These are phyloP conservation scores for Salix viminalis DNA, from an alignment of 345 rosid species.

Conservation along the genomic window DNA sequence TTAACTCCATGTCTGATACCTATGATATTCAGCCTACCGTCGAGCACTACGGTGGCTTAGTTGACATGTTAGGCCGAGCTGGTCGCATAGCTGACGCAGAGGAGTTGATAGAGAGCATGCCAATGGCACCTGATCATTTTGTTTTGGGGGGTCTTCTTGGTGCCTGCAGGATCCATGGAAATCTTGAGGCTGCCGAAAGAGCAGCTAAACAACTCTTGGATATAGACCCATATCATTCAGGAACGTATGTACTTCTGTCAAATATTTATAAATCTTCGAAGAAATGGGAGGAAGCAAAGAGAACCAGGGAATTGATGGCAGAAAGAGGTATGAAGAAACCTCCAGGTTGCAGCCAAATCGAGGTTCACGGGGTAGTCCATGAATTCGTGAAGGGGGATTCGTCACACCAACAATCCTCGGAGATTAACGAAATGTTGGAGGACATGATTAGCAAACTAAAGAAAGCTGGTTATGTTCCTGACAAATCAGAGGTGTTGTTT, in stretches of 20 bases:
- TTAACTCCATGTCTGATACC: conserved; percentile 10
- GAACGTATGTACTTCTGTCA: conserved; percentile 15
- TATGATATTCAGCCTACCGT: conserved; percentile 20
- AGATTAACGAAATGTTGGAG: conserved; percentile 20
- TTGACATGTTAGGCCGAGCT: conserved; percentile 16
- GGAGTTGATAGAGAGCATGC: conserved; percentile 13
- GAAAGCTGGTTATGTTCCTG: conserved; percentile 25
- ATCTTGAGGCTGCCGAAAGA: conserved; percentile 24
- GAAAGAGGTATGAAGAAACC: conserved; percentile 13
- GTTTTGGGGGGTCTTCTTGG: conserved; percentile 20
- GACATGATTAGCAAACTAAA: conserved; percentile 20
- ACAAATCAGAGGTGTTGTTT: conserved; percentile 25
- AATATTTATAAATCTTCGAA: conserved; percentile 11
- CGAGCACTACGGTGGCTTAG: conserved; percentile 17
- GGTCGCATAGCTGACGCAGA: conserved; percentile 24
- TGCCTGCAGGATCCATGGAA: conserved; percentile 25
- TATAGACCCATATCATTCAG: conserved; percentile 21
- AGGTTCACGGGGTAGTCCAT: conserved; percentile 20
- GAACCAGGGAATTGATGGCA: conserved; percentile 15
- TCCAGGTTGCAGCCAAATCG: conserved; percentile 26
- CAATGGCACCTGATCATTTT: conserved; percentile 18
- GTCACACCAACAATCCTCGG: conserved; percentile 9
- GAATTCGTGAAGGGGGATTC: conserved; percentile 20
- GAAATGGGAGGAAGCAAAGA: conserved; percentile 14
- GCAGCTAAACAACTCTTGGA: conserved; percentile 21